Evolutionary conservation across 2,329 filamentous ascomycete genomes (phyloP).

Genomic region (Cercospora sp.): DNA sequence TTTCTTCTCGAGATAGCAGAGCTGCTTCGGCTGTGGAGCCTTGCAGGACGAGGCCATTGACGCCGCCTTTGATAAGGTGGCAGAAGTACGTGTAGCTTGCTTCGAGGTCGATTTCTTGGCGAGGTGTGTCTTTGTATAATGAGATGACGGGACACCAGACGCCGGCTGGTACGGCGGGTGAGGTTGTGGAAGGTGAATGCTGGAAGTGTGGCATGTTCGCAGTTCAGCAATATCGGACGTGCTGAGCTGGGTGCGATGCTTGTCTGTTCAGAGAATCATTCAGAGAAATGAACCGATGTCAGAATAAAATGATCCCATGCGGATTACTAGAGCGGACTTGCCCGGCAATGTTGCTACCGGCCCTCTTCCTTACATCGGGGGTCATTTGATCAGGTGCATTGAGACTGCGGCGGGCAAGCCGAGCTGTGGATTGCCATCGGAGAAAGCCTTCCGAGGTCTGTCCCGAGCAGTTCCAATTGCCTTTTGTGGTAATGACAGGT

Average conservation of each 20-base stretch:
- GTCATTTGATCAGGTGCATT: not conserved
- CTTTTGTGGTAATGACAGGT: no score
- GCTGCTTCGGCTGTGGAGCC: conserved; percentile 53
- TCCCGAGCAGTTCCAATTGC: not conserved
- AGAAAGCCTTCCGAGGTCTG: not conserved
- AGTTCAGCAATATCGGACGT: not conserved
- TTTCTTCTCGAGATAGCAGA: conserved; percentile 45
- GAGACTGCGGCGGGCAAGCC: not conserved
- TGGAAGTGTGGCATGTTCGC: not conserved
- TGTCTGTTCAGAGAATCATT: not conserved
- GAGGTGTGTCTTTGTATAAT: conserved; percentile 45
- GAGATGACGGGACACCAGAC: conserved; percentile 53
- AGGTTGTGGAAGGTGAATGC: not conserved
- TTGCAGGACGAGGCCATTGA: conserved; percentile 50
- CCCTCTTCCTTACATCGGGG: not conserved
- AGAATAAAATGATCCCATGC: not conserved
- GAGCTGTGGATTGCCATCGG: not conserved
- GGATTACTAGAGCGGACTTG: not conserved
- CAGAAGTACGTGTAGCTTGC: conserved; percentile 49
- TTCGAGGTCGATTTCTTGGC: conserved; percentile 48
- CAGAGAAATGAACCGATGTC: not conserved
- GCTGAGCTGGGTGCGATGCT: not conserved
- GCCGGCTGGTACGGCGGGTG: conserved; percentile 42
- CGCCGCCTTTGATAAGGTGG: conserved; percentile 46
- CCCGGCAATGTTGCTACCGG: not conserved